Conservation (phyloP, 2,329 filamentous ascomycete genomes). For the Diaporthe aspalathi region DNA sequence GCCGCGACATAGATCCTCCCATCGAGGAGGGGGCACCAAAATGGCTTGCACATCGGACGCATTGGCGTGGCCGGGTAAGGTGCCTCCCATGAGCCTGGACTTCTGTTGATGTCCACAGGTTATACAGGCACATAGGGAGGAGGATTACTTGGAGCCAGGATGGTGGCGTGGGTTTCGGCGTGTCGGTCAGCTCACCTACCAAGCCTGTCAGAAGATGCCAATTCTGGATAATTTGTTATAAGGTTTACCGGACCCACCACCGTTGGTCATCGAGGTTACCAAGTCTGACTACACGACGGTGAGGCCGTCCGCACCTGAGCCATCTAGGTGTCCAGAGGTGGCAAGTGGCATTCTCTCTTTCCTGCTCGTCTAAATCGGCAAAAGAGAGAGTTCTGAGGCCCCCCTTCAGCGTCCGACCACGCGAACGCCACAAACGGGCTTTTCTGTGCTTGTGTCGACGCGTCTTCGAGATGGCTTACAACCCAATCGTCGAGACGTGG, state of each 20-base stretch:
- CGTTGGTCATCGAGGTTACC: not conserved
- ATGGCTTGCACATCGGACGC: not conserved
- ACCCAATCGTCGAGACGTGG: constrained; percentile 50
- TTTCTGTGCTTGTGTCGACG: not conserved
- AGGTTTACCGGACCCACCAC: not conserved
- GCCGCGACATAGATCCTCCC: not conserved
- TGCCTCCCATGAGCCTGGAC: not conserved
- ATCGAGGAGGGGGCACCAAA: not conserved
- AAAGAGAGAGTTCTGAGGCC: not conserved
- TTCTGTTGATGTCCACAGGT: not conserved
- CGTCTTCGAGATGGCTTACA: constrained; percentile 8
- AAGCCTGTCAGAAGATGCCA: not conserved
- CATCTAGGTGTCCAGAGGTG: not conserved
- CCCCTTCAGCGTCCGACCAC: not conserved
- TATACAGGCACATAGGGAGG: not conserved
- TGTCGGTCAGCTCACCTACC: not conserved
- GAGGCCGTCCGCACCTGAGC: not conserved
- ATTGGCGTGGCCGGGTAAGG: not conserved
- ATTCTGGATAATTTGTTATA: constrained; percentile 4
- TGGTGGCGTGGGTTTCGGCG: not conserved
- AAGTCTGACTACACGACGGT: not conserved
- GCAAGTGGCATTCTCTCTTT: not conserved
- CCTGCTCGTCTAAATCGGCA: not conserved
- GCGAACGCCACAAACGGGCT: not conserved
- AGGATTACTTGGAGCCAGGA: not conserved